Conservation (phyloP, 2,329 filamentous ascomycete genomes). For the Fusarium begoniae region DNA sequence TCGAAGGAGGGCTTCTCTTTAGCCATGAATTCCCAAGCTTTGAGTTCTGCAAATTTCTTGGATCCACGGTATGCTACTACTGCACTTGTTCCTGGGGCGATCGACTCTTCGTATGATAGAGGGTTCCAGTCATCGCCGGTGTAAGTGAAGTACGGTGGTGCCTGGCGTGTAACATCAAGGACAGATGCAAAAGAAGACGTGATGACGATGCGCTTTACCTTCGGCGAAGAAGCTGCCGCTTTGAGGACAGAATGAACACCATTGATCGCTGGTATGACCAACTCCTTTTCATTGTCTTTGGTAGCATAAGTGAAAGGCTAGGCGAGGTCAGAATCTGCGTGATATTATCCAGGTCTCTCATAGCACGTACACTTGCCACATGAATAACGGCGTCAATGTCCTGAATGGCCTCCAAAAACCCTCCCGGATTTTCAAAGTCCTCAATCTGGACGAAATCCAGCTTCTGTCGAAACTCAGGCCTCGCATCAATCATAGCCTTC, state of each 20-base stretch:
- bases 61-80: slow-evolving; percentile 50
- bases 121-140: slow-evolving; percentile 67
- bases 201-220: slow-evolving; percentile 55
- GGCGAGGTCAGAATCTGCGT: neutral
- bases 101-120: slow-evolving; percentile 60
- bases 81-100: slow-evolving; percentile 50
- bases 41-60: slow-evolving; percentile 49
- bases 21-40: slow-evolving; percentile 49
- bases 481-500: slow-evolving; percentile 48
- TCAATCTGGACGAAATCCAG: slow-evolving; percentile 55
- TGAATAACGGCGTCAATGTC: slow-evolving; percentile 56
- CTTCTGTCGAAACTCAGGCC: slow-evolving; percentile 46
- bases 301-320: slow-evolving; percentile 56
- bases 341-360: neutral
- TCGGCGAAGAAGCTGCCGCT: slow-evolving; percentile 36
- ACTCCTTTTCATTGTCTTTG: slow-evolving; percentile 55
- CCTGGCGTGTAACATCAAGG: slow-evolving; percentile 58
- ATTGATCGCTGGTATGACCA: slow-evolving; percentile 57
- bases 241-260: slow-evolving; percentile 54
- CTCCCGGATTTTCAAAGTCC: slow-evolving; percentile 52
- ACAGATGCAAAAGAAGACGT: slow-evolving; percentile 77
- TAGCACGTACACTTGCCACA: slow-evolving; percentile 51
- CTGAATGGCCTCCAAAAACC: slow-evolving; percentile 50
- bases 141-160: slow-evolving; percentile 56
- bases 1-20: slow-evolving; percentile 51